phyloP scores from a whole-genome alignment of 192 early-diverging fungal genomes.

The Podila clonocystis region DNA sequence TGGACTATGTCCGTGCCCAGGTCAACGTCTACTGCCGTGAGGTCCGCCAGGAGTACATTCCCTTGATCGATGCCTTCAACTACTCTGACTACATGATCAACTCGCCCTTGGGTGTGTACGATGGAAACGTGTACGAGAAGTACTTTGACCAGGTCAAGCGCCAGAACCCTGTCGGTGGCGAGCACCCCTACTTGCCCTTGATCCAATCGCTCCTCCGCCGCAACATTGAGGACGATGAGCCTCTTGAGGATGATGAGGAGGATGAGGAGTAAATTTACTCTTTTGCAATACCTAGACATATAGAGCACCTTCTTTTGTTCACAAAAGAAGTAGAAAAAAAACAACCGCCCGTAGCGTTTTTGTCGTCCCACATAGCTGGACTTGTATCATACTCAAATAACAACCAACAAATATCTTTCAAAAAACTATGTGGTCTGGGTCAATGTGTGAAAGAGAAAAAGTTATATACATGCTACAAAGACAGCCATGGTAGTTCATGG shows the following conservation, averaged over 20 bases:
- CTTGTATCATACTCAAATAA: too few species aligned
- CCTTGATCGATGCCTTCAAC: slow-evolving; percentile 89
- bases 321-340: too few species aligned
- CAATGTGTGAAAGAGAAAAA: too few species aligned
- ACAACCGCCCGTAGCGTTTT: too few species aligned
- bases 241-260: slow-evolving; percentile 75
- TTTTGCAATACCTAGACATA: neutral
- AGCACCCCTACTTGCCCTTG: slow-evolving; percentile 83
- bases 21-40: slow-evolving; percentile 72
- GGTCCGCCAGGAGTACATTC: slow-evolving; percentile 84
- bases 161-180: slow-evolving; percentile 70
- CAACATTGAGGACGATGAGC: slow-evolving; percentile 59
- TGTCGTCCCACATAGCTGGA: too few species aligned
- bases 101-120: slow-evolving; percentile 86
- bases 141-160: slow-evolving; percentile 88
- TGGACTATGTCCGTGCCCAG: slow-evolving; percentile 72
- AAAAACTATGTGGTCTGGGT: too few species aligned
- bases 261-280: slow-evolving; percentile 53
- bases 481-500: too few species aligned
- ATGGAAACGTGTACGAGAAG: slow-evolving; percentile 86
- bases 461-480: too few species aligned
- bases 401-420: too few species aligned
- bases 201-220: slow-evolving; percentile 83
- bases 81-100: slow-evolving; percentile 90
- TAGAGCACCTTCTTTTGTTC: too few species aligned